Base-by-base conservation (phyloP, 2,329 filamentous ascomycete genomes). In the Rachicladosporium sp. region DNA sequence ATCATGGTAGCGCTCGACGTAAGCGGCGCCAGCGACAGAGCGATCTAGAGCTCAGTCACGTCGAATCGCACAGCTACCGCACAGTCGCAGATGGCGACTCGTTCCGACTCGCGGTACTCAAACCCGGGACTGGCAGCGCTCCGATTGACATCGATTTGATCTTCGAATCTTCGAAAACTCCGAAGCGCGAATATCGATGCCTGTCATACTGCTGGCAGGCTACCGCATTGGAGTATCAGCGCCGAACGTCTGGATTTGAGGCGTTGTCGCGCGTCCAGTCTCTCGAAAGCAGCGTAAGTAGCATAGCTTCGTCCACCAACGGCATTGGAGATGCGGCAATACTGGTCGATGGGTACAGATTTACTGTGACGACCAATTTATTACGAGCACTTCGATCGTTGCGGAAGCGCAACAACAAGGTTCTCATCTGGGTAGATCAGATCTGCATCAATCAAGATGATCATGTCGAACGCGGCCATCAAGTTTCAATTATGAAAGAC, bases 401-500 rank as follows among this genome's bases (percentile, higher is more conserved):
- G 37, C 46, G 43, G 30, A 55, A 47, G 42, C 51, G 42, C 3
- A 50, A 47, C 10, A 50, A 45, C 3, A 44, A 55, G 2, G 42
- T 54, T 2, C 41, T 53, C 11, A 49, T 60, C 12, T 62, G 58
- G 56, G 47, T 47, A 21, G 42, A 43, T 29, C 42, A 43, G 13
- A 41, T 43, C 12, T 41, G 40, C 21, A 61, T 63, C 35, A 57
- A 62, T 29, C 58, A 61, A 40, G 36, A 44, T 1, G 51, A 60
- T 41, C 34, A 46, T 12, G 33, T 37, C 4, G 58, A 63, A 32
- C 53, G 54, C 12, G 48, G 43, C 4, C 45, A 53, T 13, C 59
- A 61, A 43, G 55, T 63, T 4, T 49, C 46, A 3, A 54, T 61
- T 21, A 62, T 62, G 57, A 50, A 55, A 7, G 37, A 54, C 3